Evolutionary conservation across 805 yeast species (phyloP).

Genomic region (Spathaspora passalidarum): DNA sequence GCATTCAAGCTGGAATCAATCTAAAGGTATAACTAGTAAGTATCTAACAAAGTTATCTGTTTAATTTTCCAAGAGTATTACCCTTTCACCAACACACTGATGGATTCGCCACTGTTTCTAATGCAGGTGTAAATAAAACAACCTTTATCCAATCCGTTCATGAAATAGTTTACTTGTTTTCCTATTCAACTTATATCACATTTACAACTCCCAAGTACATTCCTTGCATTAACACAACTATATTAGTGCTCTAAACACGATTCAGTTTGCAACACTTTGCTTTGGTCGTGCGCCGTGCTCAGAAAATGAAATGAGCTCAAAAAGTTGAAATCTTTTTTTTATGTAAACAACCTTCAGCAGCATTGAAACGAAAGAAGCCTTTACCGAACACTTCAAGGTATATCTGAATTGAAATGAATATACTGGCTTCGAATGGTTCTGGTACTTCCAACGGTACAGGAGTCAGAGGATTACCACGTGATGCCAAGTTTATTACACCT

Average conservation of each 20-base stretch:
- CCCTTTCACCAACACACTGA: too few relatives aligned
- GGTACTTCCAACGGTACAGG: slow-evolving; percentile 5
- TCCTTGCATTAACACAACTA: too few relatives aligned
- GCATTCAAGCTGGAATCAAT: too few relatives aligned
- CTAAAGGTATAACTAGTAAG: too few relatives aligned
- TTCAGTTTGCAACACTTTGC: neutral
- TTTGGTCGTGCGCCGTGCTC: neutral
- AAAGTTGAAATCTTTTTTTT: neutral
- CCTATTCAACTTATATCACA: too few relatives aligned
- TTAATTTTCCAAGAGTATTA: too few relatives aligned
- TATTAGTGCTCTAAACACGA: too few relatives aligned
- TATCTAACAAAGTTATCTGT: too few relatives aligned
- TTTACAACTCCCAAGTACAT: too few relatives aligned
- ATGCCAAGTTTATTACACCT: slow-evolving; percentile 28
- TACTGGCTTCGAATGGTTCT: slow-evolving; percentile 6
- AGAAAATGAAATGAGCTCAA: neutral
- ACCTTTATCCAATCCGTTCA: too few relatives aligned
- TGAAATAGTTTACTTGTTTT: neutral
- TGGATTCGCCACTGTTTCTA: too few relatives aligned
- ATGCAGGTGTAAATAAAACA: too few relatives aligned
- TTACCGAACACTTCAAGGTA: neutral
- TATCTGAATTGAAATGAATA: slow-evolving; percentile 4
- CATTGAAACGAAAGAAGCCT: neutral
- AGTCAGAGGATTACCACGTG: slow-evolving; percentile 4
- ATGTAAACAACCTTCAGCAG: neutral